phyloP scores from a whole-genome alignment of 1,284 basidiomycete genomes.

The Anthracocystis setariae region DNA sequence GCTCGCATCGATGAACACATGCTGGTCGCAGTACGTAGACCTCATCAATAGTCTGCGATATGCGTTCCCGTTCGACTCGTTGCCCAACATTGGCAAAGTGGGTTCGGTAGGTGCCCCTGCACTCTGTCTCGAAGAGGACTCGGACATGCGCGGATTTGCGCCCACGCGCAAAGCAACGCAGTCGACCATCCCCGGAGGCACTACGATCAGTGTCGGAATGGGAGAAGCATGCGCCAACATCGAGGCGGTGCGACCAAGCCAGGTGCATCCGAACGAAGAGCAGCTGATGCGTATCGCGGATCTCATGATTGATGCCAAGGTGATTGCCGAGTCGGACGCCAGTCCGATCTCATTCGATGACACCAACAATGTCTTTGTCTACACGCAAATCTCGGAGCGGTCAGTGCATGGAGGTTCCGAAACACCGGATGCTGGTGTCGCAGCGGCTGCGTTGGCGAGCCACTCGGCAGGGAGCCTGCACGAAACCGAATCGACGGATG shows the following conservation, averaged over 20 bases:
- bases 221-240: constrained; percentile 48
- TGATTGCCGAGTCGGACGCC: constrained; percentile 73
- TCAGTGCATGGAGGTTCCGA: not conserved
- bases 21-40: constrained; percentile 78
- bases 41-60: constrained; percentile 76
- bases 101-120: constrained; percentile 51
- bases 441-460: constrained; percentile 1
- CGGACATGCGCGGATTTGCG: constrained; percentile 86
- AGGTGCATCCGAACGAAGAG: constrained; percentile 91
- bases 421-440: not conserved
- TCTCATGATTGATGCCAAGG: constrained; percentile 79
- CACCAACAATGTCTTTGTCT: constrained; percentile 49
- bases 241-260: constrained; percentile 55
- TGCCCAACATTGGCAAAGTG: constrained; percentile 72
- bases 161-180: constrained; percentile 76
- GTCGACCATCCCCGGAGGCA: constrained; percentile 37
- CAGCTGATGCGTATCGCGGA: constrained; percentile 92
- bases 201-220: constrained; percentile 40
- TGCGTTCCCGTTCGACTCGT: constrained; percentile 77
- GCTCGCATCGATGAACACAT: constrained; percentile 68
- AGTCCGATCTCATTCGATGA: constrained; percentile 61
- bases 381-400: constrained; percentile 6
- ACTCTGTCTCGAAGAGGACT: constrained; percentile 86
- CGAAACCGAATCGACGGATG: constrained; percentile 49
- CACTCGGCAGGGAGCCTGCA: constrained; percentile 5